Conservation (phyloP, 2,329 filamentous ascomycete genomes). For the Rutstroemia sydowiana region DNA sequence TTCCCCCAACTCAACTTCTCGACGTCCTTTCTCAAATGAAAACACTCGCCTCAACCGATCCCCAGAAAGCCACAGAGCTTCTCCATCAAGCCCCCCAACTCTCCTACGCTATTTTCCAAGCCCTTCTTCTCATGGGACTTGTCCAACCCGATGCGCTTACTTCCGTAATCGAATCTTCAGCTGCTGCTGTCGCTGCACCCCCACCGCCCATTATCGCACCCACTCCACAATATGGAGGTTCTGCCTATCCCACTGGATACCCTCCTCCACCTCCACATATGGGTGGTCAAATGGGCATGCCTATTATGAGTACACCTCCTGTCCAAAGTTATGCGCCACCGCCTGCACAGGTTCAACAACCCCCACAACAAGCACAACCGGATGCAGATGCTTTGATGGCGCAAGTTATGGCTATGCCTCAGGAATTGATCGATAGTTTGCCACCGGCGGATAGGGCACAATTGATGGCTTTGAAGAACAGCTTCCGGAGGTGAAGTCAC, state of each 20-base stretch:
- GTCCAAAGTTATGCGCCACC: constrained; percentile 32
- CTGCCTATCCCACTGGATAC: constrained; percentile 30
- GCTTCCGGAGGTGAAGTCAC: neutral
- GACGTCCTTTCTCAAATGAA: constrained; percentile 96
- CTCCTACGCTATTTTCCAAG: constrained; percentile 90
- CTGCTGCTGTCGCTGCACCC: constrained; percentile 37
- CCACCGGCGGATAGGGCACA: constrained; percentile 70
- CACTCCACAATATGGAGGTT: constrained; percentile 28
- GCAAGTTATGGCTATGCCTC: constrained; percentile 73
- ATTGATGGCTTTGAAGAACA: constrained; percentile 64
- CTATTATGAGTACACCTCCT: constrained; percentile 37
- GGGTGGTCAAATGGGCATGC: constrained; percentile 32
- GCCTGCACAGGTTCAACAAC: constrained; percentile 28
- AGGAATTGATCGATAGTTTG: constrained; percentile 71
- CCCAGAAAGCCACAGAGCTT: constrained; percentile 75
- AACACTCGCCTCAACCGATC: constrained; percentile 72
- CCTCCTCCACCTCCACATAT: constrained; percentile 34
- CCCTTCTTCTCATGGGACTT: constrained; percentile 83
- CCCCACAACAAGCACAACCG: constrained; percentile 38
- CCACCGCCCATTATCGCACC: constrained; percentile 29
- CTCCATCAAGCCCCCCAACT: constrained; percentile 86
- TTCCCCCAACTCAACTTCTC: constrained; percentile 82
- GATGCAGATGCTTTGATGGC: constrained; percentile 69
- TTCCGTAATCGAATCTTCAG: constrained; percentile 61
- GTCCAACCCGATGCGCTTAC: constrained; percentile 79